Evolutionary conservation across 2,329 filamentous ascomycete species (phyloP), one percentile per base, ranked within the genome.

Genomic region (Hortaea sp.): DNA sequence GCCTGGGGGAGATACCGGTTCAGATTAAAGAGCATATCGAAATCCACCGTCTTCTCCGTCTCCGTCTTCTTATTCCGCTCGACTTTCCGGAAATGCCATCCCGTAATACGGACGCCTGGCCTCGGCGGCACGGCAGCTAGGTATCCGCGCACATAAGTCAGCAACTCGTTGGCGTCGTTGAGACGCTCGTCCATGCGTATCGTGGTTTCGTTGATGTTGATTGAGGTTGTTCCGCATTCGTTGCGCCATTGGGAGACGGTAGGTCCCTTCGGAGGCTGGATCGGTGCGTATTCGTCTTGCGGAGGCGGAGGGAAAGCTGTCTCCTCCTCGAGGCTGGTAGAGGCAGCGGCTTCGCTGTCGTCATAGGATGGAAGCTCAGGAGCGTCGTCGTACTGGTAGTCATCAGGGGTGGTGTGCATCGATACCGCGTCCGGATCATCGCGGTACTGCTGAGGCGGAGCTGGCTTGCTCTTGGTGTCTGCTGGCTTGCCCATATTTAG

Each of bases 161-260:
- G 49, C 10, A 62, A 51, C 7, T 42, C 45, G 29, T 47, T 39
- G 1, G 57, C 44, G 20, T 61, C 50, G 34, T 48, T 48, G 5
- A 62, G 49, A 10, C 50, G 45, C 20, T 53, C 51, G 42, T 62
- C 56, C 53, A 62, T 61, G 12, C 58, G 57, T 29, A 57, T 53
- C 12, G 54, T 55, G 5, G 52, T 56, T 32, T 57, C 57, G 34
- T 39, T 43, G 37, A 52, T 50, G 3, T 50, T 47, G n/a, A 38
- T 9, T 42, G 43, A 5, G 28, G 42, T 46, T 46, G 12, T 49
- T 47, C 6, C 35, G 30, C 32, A 30, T 37, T 43, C 30, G 13
- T 39, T 29, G 31, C 13, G 7, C 20, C 47, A 40, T 39, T 39
- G 42, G 3, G 38, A 27, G 20, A 28, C 34, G 2, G 51, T 31